Evolutionary conservation across 805 yeast genomes (phyloP).

Genomic region (Candida maesae): DNA sequence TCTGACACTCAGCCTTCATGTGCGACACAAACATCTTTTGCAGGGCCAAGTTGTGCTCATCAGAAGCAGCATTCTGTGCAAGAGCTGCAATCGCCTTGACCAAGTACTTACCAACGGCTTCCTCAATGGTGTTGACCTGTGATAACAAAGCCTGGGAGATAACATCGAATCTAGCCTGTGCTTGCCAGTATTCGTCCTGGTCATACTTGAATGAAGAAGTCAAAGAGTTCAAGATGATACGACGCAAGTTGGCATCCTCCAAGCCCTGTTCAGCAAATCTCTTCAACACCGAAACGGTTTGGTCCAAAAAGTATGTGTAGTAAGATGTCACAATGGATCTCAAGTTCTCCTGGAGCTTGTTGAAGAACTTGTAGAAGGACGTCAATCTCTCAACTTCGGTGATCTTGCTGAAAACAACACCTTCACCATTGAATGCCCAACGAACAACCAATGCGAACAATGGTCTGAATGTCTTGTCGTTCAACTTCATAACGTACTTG

Average conservation of each 20-base stretch:
- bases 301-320: conserved; percentile 79
- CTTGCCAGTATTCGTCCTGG: conserved; percentile 93
- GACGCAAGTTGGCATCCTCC: conserved; percentile 54
- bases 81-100: conserved; percentile 77
- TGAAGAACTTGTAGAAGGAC: conserved; percentile 83
- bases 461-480: conserved; percentile 92
- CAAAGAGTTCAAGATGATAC: conserved; percentile 69
- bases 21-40: conserved; percentile 60
- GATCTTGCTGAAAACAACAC: conserved; percentile 42
- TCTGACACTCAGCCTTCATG: conserved; percentile 57
- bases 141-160: conserved; percentile 57
- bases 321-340: conserved; percentile 86
- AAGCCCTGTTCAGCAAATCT: conserved; percentile 43
- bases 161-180: conserved; percentile 76
- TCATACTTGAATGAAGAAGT: conserved; percentile 83
- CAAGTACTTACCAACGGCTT: conserved; percentile 70
- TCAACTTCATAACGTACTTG: conserved; percentile 79
- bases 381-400: conserved; percentile 54
- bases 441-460: conserved; percentile 78
- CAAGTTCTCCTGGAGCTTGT: conserved; percentile 76
- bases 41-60: conserved; percentile 70
- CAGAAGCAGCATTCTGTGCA: conserved; percentile 65
- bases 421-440: conserved; percentile 92
- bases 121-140: conserved; percentile 69
- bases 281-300: conserved; percentile 54